Conservation (phyloP, 441 rosid species). For the Kokia cookei region DNA sequence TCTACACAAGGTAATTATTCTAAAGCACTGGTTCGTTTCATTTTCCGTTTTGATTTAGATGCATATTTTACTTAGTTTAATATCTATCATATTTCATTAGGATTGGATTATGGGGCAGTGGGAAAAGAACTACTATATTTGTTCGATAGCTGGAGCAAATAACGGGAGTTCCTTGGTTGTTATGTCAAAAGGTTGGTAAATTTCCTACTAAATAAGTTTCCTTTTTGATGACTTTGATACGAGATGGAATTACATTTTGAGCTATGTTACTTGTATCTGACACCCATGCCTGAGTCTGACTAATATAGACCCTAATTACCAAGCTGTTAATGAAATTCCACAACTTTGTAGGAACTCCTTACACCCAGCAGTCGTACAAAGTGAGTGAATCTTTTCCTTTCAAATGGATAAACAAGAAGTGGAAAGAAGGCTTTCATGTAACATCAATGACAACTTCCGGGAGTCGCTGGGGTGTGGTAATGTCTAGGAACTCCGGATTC, state of each 20-base stretch:
- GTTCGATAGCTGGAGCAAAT: conserved; percentile 72
- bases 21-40: conserved; percentile 3
- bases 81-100: conserved; percentile 29
- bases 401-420: conserved; percentile 81
- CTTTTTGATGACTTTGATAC: neutral
- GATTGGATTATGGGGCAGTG: conserved; percentile 89
- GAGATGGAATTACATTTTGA: neutral
- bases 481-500: conserved; percentile 79
- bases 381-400: conserved; percentile 81
- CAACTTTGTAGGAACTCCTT: conserved; percentile 52
- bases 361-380: conserved; percentile 81
- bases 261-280: neutral
- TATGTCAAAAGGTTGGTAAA: conserved; percentile 65
- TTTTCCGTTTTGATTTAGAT: conserved; percentile 1
- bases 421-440: conserved; percentile 87
- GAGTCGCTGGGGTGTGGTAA: conserved; percentile 81
- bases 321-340: conserved; percentile 2
- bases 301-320: neutral
- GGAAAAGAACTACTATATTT: conserved; percentile 77
- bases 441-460: conserved; percentile 82
- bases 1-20: conserved; percentile 67
- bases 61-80: conserved; percentile 2
- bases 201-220: neutral
- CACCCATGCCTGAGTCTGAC: neutral
- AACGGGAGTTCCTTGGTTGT: conserved; percentile 76